Base-by-base conservation (phyloP, 805 yeast species). In the Cyberlindnera bimundalis region DNA sequence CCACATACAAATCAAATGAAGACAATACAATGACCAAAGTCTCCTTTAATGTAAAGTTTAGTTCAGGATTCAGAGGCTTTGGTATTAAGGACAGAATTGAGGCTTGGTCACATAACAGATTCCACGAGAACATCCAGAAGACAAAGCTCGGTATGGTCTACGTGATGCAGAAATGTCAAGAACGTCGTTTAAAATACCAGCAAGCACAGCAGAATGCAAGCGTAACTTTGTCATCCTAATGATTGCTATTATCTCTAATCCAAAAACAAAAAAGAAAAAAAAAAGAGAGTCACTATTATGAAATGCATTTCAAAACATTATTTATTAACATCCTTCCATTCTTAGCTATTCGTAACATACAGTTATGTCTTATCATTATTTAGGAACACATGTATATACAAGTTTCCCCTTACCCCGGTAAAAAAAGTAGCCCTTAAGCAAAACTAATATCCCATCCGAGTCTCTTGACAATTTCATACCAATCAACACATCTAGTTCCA, bases 361-460 rank as follows among this genome's bases (percentile, higher is more conserved):
- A 30, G 14, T 18, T n/a, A 29, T 17, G 16, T 4, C 7, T 16
- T 28, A 6, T 28, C 19, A 15, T 28, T 28, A 28, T n/a, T 28
- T 18, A 17, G 17, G 20, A 29, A 30, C 24, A 30, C 24, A 29
- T 29, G 31, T 29, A 29, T 18, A 29, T 29, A 29, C 6, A 29
- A 11, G 29, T 13, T 27, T 27, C 29, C n/a, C 29, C 7, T 13
- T 13, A 13, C 14, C 13, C 13, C 6, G 7, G 7, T 14, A 26
- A 16, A 7, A 15, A 34, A 18, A 27, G n/a, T 14, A 16, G 17
- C 9, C 25, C 10, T 48, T 33, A 62, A 13, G 90, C 93, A 67
- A 84, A 85, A 59, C 84, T 81, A 34, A 86, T 65, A 55, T 84
- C 86, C 91, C 93, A 84, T 3, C 84, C 86, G 36, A 82, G 62